Base-by-base conservation (phyloP, 2,329 filamentous ascomycete genomes). In the Fusarium hainanense region DNA sequence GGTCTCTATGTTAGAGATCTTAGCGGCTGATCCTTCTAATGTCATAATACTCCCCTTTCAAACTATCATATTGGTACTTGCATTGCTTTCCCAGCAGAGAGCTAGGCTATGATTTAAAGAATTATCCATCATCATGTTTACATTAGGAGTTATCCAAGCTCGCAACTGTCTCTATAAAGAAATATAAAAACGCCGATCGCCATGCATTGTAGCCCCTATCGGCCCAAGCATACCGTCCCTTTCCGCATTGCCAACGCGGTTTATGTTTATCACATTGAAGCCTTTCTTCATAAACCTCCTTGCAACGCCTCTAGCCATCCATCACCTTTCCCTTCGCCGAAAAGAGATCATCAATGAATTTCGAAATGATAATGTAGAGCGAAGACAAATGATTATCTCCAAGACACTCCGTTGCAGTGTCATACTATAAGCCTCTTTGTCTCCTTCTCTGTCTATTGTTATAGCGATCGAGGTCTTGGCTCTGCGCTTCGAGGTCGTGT, bases 401-500 rank as follows among this genome's bases (percentile, higher is more conserved):
- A 21, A 27, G 43, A 41, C 27, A 37, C 20, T 25, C 20, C 20
- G 34, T n/a, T 5, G 28, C 16, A 47, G 42, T 51, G 50, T 66
- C 41, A 12, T 66, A 37, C 60, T 49, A 47, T 57, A 40, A 54
- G 28, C 47, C 27, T 32, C n/a, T 57, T 69, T 41, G 67, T 50
- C 56, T 54, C 20, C 50, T n/a, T n/a, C 47, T 48, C 16, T 25
- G 46, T 6, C 50, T 63, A 18, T 59, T 58, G n/a, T 69, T 66
- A 44, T 61, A 57, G 18, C 58, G 56, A 11, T 63, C 73, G 9
- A 71, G 70, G 43, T 75, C 76, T 58, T 77, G 75, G 54, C 65
- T 78, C 47, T 78, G 76, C 21, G 76, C 77, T 28, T 80, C 77
- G 9, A 79, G 67, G 34, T 77, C 70, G 54, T 75, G 73, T 18